Evolutionary conservation across 169 alveolate genomes (phyloP).

Genomic region (Babesia divergens): DNA sequence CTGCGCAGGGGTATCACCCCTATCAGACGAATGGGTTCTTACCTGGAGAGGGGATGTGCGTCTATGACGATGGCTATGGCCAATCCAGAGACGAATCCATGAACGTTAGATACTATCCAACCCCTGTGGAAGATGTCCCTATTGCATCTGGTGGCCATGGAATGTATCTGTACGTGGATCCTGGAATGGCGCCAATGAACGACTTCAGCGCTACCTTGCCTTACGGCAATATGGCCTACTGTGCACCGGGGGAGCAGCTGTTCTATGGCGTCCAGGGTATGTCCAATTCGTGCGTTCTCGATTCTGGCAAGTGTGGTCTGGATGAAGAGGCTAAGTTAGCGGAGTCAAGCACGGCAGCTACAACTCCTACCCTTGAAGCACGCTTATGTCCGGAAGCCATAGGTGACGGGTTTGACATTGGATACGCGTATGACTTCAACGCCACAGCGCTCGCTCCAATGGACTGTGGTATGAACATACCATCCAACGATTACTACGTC

Average conservation of each 20-base stretch:
- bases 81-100: not conserved
- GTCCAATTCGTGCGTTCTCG: not conserved
- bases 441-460: not conserved
- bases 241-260: not conserved
- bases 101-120: conserved; percentile 4
- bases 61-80: conserved; percentile 5
- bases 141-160: not conserved
- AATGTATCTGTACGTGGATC: not conserved
- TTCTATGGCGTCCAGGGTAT: not conserved
- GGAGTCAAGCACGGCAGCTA: conserved; percentile 32
- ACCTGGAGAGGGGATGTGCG: not conserved
- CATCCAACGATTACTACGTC: not conserved
- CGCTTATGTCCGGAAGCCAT: not conserved
- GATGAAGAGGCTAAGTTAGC: conserved; percentile 12
- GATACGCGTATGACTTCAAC: conserved; percentile 5
- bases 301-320: not conserved
- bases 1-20: not conserved
- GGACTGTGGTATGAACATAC: not conserved
- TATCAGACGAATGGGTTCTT: not conserved
- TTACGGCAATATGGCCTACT: conserved; percentile 4
- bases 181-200: not conserved
- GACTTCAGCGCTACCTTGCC: not conserved
- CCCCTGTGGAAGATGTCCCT: not conserved
- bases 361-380: conserved; percentile 3
- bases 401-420: conserved; percentile 25